Percentiles rank a stretch among this genome's conserved stretches.
phyloP scores from a whole-genome alignment of 495 filamentous ascomycete genomes.

The Viridothelium virens region DNA sequence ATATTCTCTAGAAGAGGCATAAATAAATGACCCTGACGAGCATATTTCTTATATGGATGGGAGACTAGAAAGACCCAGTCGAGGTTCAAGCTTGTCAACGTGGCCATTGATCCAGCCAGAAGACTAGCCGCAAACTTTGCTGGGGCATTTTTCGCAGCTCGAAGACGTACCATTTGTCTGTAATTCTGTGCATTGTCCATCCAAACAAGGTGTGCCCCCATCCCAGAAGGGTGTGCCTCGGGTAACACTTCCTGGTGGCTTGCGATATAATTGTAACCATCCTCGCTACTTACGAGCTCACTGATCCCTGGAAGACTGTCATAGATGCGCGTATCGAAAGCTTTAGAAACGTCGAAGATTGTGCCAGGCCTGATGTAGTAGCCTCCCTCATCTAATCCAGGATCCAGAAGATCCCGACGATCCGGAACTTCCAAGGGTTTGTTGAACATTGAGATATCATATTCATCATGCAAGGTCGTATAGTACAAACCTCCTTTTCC shows the following conservation, averaged over 20 bases:
- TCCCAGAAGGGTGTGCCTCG: no score
- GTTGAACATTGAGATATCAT: background rate
- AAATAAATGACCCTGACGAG: constrained; percentile 12
- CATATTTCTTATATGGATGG: background rate
- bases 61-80: constrained; percentile 28
- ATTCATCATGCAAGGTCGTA: background rate
- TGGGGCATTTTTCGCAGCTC: constrained; percentile 7
- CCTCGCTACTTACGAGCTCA: background rate
- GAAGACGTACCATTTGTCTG: background rate
- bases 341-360: background rate
- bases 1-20: constrained; percentile 13
- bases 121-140: constrained; percentile 4
- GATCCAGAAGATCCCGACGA: background rate
- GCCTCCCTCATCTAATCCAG: background rate
- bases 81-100: constrained; percentile 28
- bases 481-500: constrained; percentile 1
- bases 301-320: background rate
- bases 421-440: background rate
- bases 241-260: background rate
- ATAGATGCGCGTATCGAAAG: background rate
- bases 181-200: background rate
- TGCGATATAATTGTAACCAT: background rate
- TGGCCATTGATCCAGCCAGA: constrained; percentile 17
- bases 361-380: background rate
- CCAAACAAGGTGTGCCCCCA: background rate